These are phyloP conservation scores for Tricholoma matsutake DNA, from an alignment of 768 basidiomycete species.

Conservation along the genomic window DNA sequence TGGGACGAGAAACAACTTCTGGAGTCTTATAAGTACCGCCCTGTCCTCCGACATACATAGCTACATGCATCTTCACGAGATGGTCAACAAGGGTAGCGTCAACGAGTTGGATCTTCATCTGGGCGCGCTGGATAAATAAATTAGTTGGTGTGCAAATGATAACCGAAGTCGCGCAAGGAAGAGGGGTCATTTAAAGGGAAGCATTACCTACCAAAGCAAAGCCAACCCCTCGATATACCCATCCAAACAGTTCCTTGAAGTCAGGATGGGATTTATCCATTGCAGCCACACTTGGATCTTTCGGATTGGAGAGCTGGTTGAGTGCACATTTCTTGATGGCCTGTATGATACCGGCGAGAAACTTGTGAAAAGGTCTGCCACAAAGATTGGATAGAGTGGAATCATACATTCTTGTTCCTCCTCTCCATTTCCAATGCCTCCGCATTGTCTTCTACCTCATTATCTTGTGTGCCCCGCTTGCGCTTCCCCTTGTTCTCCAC, in stretches of 20 bases:
- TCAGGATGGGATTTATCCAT: conserved; percentile 47
- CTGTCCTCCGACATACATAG: conserved; percentile 43
- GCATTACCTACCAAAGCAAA: conserved; percentile 45
- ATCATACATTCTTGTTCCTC: conserved; percentile 58
- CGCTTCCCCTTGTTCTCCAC: conserved; percentile 26
- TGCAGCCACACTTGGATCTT: conserved; percentile 31
- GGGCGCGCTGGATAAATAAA: conserved; percentile 34
- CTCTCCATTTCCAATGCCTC: conserved; percentile 41
- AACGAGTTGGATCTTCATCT: conserved; percentile 37
- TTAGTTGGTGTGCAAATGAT: conserved; percentile 1
- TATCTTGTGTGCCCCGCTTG: conserved; percentile 21
- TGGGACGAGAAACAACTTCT: not conserved
- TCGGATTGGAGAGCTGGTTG: conserved; percentile 36
- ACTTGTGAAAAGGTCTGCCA: not conserved
- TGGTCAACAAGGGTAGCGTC: conserved; percentile 34
- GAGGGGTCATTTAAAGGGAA: not conserved
- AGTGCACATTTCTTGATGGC: conserved; percentile 43
- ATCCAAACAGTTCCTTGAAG: conserved; percentile 47
- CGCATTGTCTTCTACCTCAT: conserved; percentile 14
- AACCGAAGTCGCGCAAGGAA: not conserved
- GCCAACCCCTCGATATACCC: conserved; percentile 44
- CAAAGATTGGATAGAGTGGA: not conserved
- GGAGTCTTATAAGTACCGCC: not conserved
- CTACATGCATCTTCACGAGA: conserved; percentile 40
- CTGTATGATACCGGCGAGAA: conserved; percentile 21